Conservation (phyloP, 2,329 filamentous ascomycete species). For the Juglanconis oblonga region DNA sequence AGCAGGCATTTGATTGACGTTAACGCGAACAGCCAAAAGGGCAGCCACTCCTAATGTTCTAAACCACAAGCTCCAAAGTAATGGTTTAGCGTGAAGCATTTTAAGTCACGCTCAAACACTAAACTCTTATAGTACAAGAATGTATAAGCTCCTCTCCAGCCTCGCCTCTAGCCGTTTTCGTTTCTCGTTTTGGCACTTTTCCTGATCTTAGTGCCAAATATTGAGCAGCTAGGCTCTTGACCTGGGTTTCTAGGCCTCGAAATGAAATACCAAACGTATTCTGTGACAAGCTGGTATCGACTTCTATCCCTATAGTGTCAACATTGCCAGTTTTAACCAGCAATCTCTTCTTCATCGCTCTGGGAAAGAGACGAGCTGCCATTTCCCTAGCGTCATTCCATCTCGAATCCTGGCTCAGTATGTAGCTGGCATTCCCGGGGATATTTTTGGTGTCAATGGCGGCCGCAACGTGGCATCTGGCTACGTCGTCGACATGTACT, state of each 20-base stretch:
- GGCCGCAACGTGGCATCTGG: conserved; percentile 34
- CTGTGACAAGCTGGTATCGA: conserved; percentile 27
- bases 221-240: conserved; percentile 26
- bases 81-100: too few species aligned
- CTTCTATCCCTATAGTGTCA: conserved; percentile 23
- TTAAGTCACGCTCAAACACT: too few species aligned
- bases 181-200: neutral
- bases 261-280: conserved; percentile 27
- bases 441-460: conserved; percentile 27
- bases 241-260: conserved; percentile 26
- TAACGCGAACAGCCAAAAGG: too few species aligned
- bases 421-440: conserved; percentile 30
- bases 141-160: too few species aligned
- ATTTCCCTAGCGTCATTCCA: conserved; percentile 40
- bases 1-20: too few species aligned
- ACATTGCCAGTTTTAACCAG: conserved; percentile 23
- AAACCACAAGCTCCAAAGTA: too few species aligned
- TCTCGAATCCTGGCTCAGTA: conserved; percentile 27
- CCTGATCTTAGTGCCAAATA: conserved; percentile 24
- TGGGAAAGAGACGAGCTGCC: conserved; percentile 29
- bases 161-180: too few species aligned
- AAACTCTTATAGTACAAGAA: too few species aligned
- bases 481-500: conserved; percentile 38
- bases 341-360: conserved; percentile 26
- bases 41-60: too few species aligned